Conservation (phyloP, 345 rosid genomes). For the Gossypium mustelinum region DNA sequence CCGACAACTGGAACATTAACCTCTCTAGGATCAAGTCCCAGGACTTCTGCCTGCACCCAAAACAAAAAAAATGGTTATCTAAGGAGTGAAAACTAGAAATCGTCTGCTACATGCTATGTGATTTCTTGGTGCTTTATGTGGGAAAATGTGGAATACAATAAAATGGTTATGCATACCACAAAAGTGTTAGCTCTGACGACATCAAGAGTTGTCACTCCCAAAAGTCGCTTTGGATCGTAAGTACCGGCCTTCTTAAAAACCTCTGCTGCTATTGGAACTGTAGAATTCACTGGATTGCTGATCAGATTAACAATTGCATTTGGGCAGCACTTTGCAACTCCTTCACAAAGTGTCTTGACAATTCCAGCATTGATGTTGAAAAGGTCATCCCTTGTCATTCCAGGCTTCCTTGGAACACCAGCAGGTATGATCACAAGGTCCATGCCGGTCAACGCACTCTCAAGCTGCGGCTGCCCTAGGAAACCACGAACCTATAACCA, state of each 20-base stretch:
- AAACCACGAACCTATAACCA: conserved; percentile 65
- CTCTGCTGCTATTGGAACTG: conserved; percentile 80
- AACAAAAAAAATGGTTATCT: background rate
- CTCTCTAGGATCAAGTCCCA: conserved; percentile 93
- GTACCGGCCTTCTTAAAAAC: conserved; percentile 84
- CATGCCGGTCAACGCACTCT: conserved; percentile 70
- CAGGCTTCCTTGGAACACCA: conserved; percentile 85
- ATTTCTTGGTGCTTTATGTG: background rate
- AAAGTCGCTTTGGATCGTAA: conserved; percentile 68
- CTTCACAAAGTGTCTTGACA: conserved; percentile 75
- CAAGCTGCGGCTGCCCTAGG: conserved; percentile 75
- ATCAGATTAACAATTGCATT: conserved; percentile 74
- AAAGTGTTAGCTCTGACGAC: conserved; percentile 87
- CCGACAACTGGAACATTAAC: conserved; percentile 96
- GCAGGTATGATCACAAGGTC: conserved; percentile 88
- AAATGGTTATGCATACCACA: conserved; percentile 41
- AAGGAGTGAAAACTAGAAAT: background rate
- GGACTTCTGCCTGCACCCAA: conserved; percentile 75
- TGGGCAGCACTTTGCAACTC: conserved; percentile 66
- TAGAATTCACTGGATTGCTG: conserved; percentile 83
- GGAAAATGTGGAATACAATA: background rate
- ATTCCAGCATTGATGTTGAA: conserved; percentile 91
- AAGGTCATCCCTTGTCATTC: conserved; percentile 87
- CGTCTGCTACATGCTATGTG: background rate
- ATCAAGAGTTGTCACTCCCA: conserved; percentile 87